Evolutionary conservation across 129 eudicot species (phyloP), one percentile per base, ranked within the genome.

Genomic region (Oenanthe sinensis): DNA sequence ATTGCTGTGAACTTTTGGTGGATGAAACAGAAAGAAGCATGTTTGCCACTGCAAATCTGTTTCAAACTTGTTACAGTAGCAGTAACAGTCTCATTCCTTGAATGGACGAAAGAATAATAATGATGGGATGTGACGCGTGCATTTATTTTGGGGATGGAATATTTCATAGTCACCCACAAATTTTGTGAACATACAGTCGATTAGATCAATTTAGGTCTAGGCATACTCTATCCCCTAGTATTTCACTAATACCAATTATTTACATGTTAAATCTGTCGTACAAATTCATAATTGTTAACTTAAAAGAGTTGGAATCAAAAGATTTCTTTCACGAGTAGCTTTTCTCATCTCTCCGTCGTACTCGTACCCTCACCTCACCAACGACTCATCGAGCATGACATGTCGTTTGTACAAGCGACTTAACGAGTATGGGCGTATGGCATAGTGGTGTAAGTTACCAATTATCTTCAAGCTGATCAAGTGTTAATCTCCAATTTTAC

Each of bases 1-100:
- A 22, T 63, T 74, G 70, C 54, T 75, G 79, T 75, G 75, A 81
- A 37, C 24, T 75, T n/a, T 13, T 40, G 68, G 40, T 11, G 69
- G 50, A 36, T 47, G 36, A 33, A 62, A 75, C 44, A 75, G 75
- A 48, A 75, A 28, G 46, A 55, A 58, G 74, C 30, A 58, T 58
- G 65, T 30, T 58, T 58, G 65, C 65, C 7, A n/a, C 65, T 58
- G 26, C 24, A 20, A 0, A 8, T 1, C 28, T 8, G 4, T 55
- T 55, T 55, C 28, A 6, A 20, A 22, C 9, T 55, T 55, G 28
- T 55, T 55, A 54, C 62, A 54, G 62, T 10, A 54, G 26, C 62
- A 55, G 4, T 55, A 52, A 55, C 28, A 6, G 4, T 6, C 22
- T 19, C 3, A 7, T 55, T 55, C 65, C 37, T 13, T 65, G 12